These are phyloP conservation scores for Vigna angularis DNA, from an alignment of 306 rosid genomes.

Conservation along the genomic window DNA sequence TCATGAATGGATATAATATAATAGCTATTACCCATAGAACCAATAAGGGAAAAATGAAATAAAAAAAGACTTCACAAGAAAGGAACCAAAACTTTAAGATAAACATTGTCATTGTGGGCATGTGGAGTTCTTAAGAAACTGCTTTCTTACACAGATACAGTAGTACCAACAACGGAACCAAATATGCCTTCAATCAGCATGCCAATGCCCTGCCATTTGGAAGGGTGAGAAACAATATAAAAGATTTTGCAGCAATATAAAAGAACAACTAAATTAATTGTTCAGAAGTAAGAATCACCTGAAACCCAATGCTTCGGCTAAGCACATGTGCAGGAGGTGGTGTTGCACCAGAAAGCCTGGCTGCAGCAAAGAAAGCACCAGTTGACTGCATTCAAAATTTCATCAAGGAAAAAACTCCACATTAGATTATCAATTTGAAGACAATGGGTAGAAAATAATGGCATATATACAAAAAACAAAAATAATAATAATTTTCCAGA, in stretches of 20 bases:
- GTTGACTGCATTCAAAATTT: slow-evolving; percentile 75
- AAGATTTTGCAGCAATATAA: slow-evolving; percentile 15
- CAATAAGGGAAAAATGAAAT: neutral
- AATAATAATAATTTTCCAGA: slow-evolving; percentile 2
- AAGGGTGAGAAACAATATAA: slow-evolving; percentile 19
- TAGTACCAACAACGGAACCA: slow-evolving; percentile 76
- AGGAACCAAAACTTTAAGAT: slow-evolving; percentile 2
- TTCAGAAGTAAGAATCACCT: slow-evolving; percentile 54
- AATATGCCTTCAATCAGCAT: slow-evolving; percentile 86
- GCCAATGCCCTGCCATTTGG: slow-evolving; percentile 74
- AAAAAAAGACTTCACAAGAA: neutral
- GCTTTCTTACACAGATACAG: slow-evolving; percentile 91
- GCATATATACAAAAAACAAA: neutral
- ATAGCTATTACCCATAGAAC: neutral
- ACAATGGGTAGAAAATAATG: slow-evolving; percentile 10
- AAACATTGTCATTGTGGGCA: neutral
- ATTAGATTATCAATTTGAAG: slow-evolving; percentile 32
- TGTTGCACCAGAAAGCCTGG: slow-evolving; percentile 98
- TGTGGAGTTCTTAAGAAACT: slow-evolving; percentile 4
- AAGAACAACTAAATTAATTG: slow-evolving; percentile 24
- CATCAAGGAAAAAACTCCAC: neutral
- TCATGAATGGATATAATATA: neutral
- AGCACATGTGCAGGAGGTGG: slow-evolving; percentile 87
- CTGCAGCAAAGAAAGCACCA: slow-evolving; percentile 82
- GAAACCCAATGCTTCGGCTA: slow-evolving; percentile 86